Conservation (phyloP, 352 stramenopile genomes). For the Bremia lactucae region DNA sequence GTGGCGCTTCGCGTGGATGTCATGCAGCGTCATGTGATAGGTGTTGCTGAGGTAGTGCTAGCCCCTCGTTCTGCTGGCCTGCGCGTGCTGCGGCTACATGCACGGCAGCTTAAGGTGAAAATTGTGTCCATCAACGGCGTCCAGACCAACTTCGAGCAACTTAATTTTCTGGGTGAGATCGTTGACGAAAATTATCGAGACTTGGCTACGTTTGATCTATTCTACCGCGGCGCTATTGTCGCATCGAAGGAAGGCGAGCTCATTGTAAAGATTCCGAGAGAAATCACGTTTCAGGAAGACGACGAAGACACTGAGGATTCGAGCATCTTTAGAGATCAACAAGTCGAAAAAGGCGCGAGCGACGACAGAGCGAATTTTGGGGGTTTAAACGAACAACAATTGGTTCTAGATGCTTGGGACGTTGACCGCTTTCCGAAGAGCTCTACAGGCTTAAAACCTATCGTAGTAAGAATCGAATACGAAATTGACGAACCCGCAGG, state of each 20-base stretch:
- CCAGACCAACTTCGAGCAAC: constrained; percentile 57
- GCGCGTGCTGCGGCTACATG: constrained; percentile 58
- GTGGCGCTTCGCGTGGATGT: constrained; percentile 69
- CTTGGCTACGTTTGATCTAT: constrained; percentile 71
- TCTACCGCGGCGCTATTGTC: constrained; percentile 77
- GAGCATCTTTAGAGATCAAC: constrained; percentile 26
- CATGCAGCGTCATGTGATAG: constrained; percentile 41
- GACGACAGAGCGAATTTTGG: constrained; percentile 30
- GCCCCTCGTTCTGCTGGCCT: constrained; percentile 44
- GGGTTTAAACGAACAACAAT: constrained; percentile 16
- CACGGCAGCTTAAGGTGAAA: constrained; percentile 55
- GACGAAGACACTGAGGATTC: constrained; percentile 30
- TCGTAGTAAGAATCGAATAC: constrained; percentile 72
- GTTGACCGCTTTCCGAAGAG: constrained; percentile 55
- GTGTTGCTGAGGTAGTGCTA: constrained; percentile 64
- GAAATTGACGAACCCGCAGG: constrained; percentile 55
- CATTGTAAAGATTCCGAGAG: constrained; percentile 57
- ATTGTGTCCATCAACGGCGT: constrained; percentile 47
- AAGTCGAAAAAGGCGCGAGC: constrained; percentile 18
- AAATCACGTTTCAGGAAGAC: constrained; percentile 43
- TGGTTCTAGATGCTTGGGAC: constrained; percentile 58
- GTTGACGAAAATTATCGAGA: constrained; percentile 75
- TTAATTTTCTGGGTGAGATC: constrained; percentile 66
- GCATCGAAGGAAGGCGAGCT: constrained; percentile 77
- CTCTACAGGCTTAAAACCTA: constrained; percentile 54